Percentiles rank a stretch among this genome's conserved stretches.
These are phyloP conservation scores for Citropsis articulata DNA, from an alignment of 345 rosid genomes.

Conservation along the genomic window DNA sequence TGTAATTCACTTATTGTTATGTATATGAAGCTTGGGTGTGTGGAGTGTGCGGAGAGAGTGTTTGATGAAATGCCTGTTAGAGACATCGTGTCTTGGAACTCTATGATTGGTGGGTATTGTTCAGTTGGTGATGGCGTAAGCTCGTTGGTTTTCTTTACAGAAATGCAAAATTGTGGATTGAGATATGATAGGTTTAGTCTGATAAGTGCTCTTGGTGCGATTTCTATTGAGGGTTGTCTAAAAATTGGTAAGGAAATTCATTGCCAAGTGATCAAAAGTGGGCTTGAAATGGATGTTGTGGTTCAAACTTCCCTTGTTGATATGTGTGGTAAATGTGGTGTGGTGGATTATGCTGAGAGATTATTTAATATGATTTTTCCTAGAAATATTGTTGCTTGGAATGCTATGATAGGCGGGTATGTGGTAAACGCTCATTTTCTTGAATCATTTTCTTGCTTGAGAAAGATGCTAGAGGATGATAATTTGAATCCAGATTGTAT, in stretches of 20 bases:
- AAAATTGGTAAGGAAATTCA: slow-evolving; percentile 68
- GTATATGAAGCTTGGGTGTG: slow-evolving; percentile 52
- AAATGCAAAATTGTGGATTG: slow-evolving; percentile 43
- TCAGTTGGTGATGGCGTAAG: slow-evolving; percentile 44
- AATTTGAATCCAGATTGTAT: slow-evolving; percentile 53
- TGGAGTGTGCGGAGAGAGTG: slow-evolving; percentile 49
- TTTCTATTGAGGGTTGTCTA: slow-evolving; percentile 36
- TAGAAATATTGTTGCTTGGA: slow-evolving; percentile 63
- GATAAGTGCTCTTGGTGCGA: slow-evolving; percentile 57
- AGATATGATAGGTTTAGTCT: slow-evolving; percentile 49
- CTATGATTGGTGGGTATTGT: slow-evolving; percentile 65
- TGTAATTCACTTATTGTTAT: slow-evolving; percentile 63
- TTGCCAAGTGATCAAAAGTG: slow-evolving; percentile 48
- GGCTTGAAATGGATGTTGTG: slow-evolving; percentile 49
- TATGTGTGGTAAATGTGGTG: slow-evolving; percentile 63
- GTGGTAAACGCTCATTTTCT: slow-evolving; percentile 28
- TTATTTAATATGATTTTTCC: slow-evolving; percentile 38
- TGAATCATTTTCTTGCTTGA: slow-evolving; percentile 52
- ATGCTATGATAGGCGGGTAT: slow-evolving; percentile 70
- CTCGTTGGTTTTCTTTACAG: slow-evolving; percentile 39
- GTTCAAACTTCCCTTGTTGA: slow-evolving; percentile 61
- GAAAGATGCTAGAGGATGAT: slow-evolving; percentile 42
- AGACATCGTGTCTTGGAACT: slow-evolving; percentile 81
- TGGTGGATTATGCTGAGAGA: slow-evolving; percentile 55
- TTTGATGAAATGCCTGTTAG: slow-evolving; percentile 64